Percentiles rank a stretch among this genome's conserved stretches.
These are phyloP conservation scores for Periconia sp. DNA, from an alignment of 2,329 filamentous ascomycete species.

Conservation along the genomic window DNA sequence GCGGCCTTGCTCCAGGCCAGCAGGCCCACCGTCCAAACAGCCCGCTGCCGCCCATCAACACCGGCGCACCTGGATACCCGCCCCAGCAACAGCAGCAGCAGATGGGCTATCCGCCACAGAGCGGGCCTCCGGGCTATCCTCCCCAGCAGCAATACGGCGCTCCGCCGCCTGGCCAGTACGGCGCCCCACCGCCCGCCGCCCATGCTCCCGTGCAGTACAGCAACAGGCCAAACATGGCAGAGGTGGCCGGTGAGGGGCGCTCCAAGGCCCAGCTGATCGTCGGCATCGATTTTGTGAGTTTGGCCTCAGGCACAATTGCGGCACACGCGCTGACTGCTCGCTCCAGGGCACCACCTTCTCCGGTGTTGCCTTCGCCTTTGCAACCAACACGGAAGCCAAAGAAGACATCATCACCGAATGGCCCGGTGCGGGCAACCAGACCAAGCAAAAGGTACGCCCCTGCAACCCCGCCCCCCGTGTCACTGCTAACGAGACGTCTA, in stretches of 20 bases:
- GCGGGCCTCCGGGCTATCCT: conserved; percentile 48
- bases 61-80: conserved; percentile 57
- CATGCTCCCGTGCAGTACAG: conserved; percentile 42
- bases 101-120: conserved; percentile 55
- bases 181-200: conserved; percentile 37
- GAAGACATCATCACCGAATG: conserved; percentile 99
- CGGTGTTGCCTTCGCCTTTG: conserved; percentile 90
- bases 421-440: conserved; percentile 96
- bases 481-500: conserved; percentile 44
- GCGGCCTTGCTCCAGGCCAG: conserved; percentile 46
- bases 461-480: background rate
- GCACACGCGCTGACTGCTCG: conserved; percentile 23
- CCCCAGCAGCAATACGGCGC: conserved; percentile 45
- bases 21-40: conserved; percentile 56
- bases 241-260: conserved; percentile 86
- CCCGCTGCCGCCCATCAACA: conserved; percentile 64
- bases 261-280: conserved; percentile 98
- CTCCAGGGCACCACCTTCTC: conserved; percentile 92
- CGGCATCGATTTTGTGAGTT: conserved; percentile 90
- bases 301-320: conserved; percentile 5
- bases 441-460: conserved; percentile 87
- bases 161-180: conserved; percentile 27
- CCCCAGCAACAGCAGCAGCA: conserved; percentile 48
- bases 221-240: conserved; percentile 51
- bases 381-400: conserved; percentile 95